Percentiles rank a stretch among this genome's conserved stretches.
phyloP scores from a whole-genome alignment of 2,329 filamentous ascomycete species.

The Teratosphaeriaceae sp. region DNA sequence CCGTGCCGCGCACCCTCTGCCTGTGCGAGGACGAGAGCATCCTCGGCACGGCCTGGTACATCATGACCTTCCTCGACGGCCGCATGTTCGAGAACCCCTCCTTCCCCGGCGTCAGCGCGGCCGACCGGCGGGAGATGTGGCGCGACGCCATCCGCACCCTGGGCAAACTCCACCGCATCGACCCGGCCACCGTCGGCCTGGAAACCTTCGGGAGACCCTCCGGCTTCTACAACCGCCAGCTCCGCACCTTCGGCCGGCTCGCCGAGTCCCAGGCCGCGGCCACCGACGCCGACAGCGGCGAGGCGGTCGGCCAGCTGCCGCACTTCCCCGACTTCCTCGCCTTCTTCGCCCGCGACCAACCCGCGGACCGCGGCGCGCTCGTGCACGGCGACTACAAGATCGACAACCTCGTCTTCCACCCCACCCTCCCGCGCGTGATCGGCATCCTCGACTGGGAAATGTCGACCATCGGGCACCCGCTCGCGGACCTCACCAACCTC shows the following conservation, averaged over 20 bases:
- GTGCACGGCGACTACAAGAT: constrained; percentile 97
- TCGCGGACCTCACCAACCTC: constrained; percentile 85
- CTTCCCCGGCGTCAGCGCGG: constrained; percentile 63
- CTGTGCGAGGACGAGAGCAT: constrained; percentile 80
- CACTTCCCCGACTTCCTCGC: constrained; percentile 71
- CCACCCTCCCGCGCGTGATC: constrained; percentile 79
- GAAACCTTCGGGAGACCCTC: constrained; percentile 63
- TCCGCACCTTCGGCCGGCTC: constrained; percentile 74
- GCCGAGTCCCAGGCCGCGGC: constrained; percentile 69
- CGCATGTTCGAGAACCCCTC: constrained; percentile 85
- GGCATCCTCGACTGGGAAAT: constrained; percentile 98
- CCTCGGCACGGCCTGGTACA: constrained; percentile 88
- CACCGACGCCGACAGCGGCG: constrained; percentile 67
- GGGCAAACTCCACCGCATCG: constrained; percentile 74
- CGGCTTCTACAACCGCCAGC: constrained; percentile 81
- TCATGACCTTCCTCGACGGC: constrained; percentile 94
- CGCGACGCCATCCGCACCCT: constrained; percentile 74
- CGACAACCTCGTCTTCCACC: constrained; percentile 63
- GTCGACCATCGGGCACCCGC: constrained; percentile 93
- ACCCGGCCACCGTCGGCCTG: constrained; percentile 60
- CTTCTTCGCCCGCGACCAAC: constrained; percentile 69
- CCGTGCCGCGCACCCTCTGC: constrained; percentile 74
- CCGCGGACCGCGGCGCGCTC: constrained; percentile 67
- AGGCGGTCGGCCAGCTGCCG: constrained; percentile 73
- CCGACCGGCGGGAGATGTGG: constrained; percentile 76